phyloP scores from a whole-genome alignment of 148 eudicot genomes.

The Nyssa sinensis region DNA sequence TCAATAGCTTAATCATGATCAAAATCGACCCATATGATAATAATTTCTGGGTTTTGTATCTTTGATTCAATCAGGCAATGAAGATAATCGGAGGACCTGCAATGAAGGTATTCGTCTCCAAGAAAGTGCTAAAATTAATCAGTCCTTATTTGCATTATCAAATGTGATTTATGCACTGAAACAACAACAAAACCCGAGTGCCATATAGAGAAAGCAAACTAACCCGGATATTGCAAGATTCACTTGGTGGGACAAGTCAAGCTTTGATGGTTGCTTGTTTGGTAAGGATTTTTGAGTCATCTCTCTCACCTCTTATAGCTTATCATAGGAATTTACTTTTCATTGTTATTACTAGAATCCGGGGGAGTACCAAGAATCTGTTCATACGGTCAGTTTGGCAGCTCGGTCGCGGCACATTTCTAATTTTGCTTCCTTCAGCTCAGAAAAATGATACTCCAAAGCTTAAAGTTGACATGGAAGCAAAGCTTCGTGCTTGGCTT shows the following conservation, averaged over 20 bases:
- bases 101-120: slow-evolving; percentile 89
- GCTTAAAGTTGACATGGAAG: slow-evolving; percentile 77
- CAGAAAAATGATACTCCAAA: slow-evolving; percentile 56
- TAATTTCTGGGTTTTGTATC: neutral
- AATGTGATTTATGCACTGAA: slow-evolving; percentile 89
- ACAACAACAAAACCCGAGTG: slow-evolving; percentile 63
- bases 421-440: slow-evolving; percentile 51
- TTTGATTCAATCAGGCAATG: slow-evolving; percentile 58
- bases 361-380: slow-evolving; percentile 81
- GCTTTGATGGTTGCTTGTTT: slow-evolving; percentile 92
- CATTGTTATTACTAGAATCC: slow-evolving; percentile 57
- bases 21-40: neutral
- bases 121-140: slow-evolving; percentile 92
- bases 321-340: neutral
- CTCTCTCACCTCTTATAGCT: neutral
- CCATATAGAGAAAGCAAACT: slow-evolving; percentile 93
- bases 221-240: slow-evolving; percentile 94
- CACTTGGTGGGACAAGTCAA: slow-evolving; percentile 89
- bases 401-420: slow-evolving; percentile 85
- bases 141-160: slow-evolving; percentile 81
- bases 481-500: slow-evolving; percentile 78
- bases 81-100: slow-evolving; percentile 83
- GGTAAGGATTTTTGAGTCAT: slow-evolving; percentile 38
- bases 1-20: neutral
- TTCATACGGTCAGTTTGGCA: slow-evolving; percentile 86